A percentile compares a stretch with the other conserved stretches of the same genome.
phyloP scores from a whole-genome alignment of 768 basidiomycete species.

The Boletus rubescentipes region DNA sequence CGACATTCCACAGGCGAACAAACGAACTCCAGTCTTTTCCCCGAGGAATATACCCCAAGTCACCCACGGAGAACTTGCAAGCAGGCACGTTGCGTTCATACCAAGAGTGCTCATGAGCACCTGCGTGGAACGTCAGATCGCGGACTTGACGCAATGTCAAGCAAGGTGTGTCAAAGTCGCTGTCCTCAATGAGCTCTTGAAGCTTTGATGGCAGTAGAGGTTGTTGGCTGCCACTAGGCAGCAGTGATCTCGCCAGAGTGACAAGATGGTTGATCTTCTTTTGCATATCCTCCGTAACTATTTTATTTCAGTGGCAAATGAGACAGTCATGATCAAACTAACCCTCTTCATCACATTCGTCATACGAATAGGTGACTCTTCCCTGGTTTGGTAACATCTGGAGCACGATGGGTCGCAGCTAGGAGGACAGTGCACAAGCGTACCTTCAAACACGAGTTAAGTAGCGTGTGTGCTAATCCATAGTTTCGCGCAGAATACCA shows the following conservation, averaged over 20 bases:
- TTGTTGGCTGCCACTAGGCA: slow-evolving; percentile 37
- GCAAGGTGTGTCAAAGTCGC: slow-evolving; percentile 26
- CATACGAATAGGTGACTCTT: slow-evolving; percentile 27
- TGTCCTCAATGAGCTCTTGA: slow-evolving; percentile 35
- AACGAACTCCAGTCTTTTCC: slow-evolving; percentile 39
- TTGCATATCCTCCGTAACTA: slow-evolving; percentile 36
- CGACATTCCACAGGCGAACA: slow-evolving; percentile 39
- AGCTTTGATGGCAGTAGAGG: slow-evolving; percentile 32
- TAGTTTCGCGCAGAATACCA: slow-evolving; percentile 42
- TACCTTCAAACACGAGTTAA: slow-evolving; percentile 38
- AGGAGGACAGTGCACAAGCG: neutral
- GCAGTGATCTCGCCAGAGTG: slow-evolving; percentile 38
- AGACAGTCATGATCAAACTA: neutral
- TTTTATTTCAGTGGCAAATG: slow-evolving; percentile 1
- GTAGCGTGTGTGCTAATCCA: slow-evolving; percentile 42
- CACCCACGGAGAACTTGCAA: slow-evolving; percentile 42
- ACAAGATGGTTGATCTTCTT: slow-evolving; percentile 42
- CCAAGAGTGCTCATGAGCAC: slow-evolving; percentile 41
- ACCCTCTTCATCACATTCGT: slow-evolving; percentile 24
- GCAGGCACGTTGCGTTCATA: slow-evolving; percentile 39
- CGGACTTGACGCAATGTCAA: slow-evolving; percentile 40
- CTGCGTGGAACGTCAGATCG: slow-evolving; percentile 35
- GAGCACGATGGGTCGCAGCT: neutral
- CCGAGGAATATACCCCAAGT: slow-evolving; percentile 43
- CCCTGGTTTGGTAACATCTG: slow-evolving; percentile 47